Percentiles rank a stretch among this genome's conserved stretches.
Evolutionary conservation across 306 rosid genomes (phyloP).

Genomic region (Cucumis hystrix): DNA sequence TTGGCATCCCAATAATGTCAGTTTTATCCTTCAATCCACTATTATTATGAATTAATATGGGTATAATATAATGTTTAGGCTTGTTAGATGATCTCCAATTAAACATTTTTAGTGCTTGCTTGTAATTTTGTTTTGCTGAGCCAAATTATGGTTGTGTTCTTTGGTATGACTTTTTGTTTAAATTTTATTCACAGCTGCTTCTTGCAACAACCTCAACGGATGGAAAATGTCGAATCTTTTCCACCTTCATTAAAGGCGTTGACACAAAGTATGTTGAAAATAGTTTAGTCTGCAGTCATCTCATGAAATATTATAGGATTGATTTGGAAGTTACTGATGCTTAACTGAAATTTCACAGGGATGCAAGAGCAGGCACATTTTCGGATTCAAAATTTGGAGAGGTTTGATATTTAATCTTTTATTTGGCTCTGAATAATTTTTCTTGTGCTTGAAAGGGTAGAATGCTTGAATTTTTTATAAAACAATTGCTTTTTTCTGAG

Average conservation of each 20-base stretch:
- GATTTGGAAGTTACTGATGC: slow-evolving; percentile 13
- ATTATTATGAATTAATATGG: neutral
- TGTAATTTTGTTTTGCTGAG: neutral
- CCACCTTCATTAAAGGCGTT: slow-evolving; percentile 85
- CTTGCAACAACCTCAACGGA: slow-evolving; percentile 94
- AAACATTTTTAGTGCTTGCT: neutral
- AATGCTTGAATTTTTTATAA: neutral
- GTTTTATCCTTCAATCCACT: slow-evolving; percentile 17
- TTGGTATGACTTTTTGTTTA: neutral
- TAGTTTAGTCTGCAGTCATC: neutral
- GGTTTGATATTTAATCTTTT: slow-evolving; percentile 36
- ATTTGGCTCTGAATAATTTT: neutral
- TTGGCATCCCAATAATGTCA: slow-evolving; percentile 94
- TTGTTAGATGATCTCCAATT: neutral
- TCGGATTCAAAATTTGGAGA: slow-evolving; percentile 90
- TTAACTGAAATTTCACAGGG: slow-evolving; percentile 54
- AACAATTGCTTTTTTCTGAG: neutral
- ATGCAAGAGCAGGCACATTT: slow-evolving; percentile 45
- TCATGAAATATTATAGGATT: neutral
- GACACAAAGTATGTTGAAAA: slow-evolving; percentile 64
- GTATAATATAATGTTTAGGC: neutral
- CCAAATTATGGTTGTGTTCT: neutral
- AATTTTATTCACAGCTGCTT: slow-evolving; percentile 47
- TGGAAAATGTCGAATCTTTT: slow-evolving; percentile 84
- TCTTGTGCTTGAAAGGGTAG: neutral